Evolutionary conservation across 768 basidiomycete species (phyloP), one percentile per base, ranked within the genome.

Genomic region (Russula griseocarnosa): DNA sequence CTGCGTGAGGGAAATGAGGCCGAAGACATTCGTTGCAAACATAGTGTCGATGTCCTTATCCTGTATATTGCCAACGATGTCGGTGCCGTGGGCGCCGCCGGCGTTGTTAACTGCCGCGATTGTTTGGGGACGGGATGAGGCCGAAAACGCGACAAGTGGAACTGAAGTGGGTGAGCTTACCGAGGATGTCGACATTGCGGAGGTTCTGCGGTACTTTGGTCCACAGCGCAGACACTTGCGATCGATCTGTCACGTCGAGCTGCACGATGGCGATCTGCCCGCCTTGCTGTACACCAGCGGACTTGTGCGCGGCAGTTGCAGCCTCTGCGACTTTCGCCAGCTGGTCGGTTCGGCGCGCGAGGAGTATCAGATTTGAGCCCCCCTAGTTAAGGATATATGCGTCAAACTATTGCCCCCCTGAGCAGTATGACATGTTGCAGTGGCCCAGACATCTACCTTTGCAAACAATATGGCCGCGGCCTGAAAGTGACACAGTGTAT

Each of bases 401-500:
- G 34, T 5, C 36, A 26, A 49, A 22, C n/a, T n/a, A 22, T 24
- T 1, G 54, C 8, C 36, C 14, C 7, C 16, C 36, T 36, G 22
- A 38, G n/a, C 2, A 55, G 24, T 5, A 0, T 3, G 28, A 28
- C 4, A 40, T 52, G 20, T 34, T 22, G 20, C 1, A 6, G 36
- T 62, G 71, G n/a, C 36, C 36, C 36, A 13, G 36, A 1, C 13
- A 36, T 13, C 36, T 68, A 90, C 91, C 79, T 86, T 94, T 47
- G 94, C 94, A 67, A 96, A 97, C 54, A 97, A 82, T 52, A 93
- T 70, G 40, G 94, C 94, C 3, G 94, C 87, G 5, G 90, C 91
- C 91, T 94, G 72, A 47, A 36, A 22, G 28, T 28, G 60, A 47
- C 7, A 38, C 44, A 22, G 22, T 46, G 10, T 11, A 47, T 46